phyloP scores from a whole-genome alignment of 1,139 yeast genomes.

The Insectozyma bohioensis region DNA sequence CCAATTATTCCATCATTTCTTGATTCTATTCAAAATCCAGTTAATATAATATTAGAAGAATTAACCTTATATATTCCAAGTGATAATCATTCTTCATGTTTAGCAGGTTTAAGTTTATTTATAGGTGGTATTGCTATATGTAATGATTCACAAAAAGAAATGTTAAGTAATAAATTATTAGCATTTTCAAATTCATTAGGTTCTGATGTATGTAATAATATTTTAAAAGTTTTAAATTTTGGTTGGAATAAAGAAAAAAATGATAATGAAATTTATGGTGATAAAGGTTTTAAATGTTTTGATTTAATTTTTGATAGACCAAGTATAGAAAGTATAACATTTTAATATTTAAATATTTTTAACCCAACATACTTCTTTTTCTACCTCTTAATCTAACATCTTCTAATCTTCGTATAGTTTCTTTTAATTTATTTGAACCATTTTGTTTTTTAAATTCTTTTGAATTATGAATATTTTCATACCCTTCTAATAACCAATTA shows the following conservation, averaged over 20 bases:
- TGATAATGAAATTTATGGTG: conserved; percentile 3
- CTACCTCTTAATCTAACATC: conserved; percentile 92
- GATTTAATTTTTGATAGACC: conserved; percentile 13
- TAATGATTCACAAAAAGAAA: no score
- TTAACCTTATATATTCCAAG: no score
- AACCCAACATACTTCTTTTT: conserved; percentile 61
- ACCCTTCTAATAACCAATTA: conserved; percentile 74
- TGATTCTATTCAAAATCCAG: no score
- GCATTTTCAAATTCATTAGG: conserved; percentile 8
- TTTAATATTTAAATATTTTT: no score
- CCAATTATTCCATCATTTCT: conserved; percentile 12
- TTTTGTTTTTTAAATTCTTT: conserved; percentile 24
- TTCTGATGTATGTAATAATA: conserved; percentile 8
- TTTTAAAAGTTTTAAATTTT: conserved; percentile 5
- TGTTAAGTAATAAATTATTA: no score
- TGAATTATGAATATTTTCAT: conserved; percentile 41
- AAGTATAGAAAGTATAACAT: conserved; percentile 11
- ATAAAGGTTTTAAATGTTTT: conserved; percentile 10
- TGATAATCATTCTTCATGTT: no score
- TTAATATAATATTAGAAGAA: no score
- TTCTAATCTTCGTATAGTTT: conserved; percentile 63
- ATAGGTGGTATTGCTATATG: no score
- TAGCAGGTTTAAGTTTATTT: no score
- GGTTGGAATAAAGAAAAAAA: conserved; percentile 11
- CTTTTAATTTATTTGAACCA: conserved; percentile 47